A percentile compares a stretch with the other conserved stretches of the same genome.
Evolutionary conservation across 2,329 filamentous ascomycete genomes (phyloP).

Genomic region (Kalmusia sp.): DNA sequence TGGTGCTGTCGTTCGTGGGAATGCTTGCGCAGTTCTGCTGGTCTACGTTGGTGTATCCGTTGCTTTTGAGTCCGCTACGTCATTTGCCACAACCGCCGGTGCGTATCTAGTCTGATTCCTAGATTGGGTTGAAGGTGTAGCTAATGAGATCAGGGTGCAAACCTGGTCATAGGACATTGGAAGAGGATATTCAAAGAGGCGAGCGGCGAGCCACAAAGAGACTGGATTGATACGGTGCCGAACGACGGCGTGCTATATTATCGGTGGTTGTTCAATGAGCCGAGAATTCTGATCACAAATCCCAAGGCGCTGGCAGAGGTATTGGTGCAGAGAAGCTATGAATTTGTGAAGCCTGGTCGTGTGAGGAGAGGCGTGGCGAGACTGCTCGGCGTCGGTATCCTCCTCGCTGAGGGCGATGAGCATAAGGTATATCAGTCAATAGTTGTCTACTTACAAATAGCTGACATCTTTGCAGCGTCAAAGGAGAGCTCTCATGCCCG

Average conservation of each 20-base stretch:
- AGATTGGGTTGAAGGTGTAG: not conserved
- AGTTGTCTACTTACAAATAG: too few relatives aligned
- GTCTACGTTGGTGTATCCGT: constrained; percentile 62
- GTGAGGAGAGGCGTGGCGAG: constrained; percentile 63
- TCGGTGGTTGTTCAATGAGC: constrained; percentile 54
- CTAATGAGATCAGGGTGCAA: constrained; percentile 12
- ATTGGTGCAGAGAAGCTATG: constrained; percentile 58
- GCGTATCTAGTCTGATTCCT: constrained; percentile 24
- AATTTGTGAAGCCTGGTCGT: constrained; percentile 57
- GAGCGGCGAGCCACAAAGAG: constrained; percentile 52
- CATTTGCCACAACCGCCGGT: constrained; percentile 63
- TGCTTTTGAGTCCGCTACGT: constrained; percentile 64
- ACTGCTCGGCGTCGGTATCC: constrained; percentile 72
- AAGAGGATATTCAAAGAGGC: constrained; percentile 50
- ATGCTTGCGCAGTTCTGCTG: constrained; percentile 48
- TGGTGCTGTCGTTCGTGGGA: constrained; percentile 49
- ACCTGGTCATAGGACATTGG: constrained; percentile 52
- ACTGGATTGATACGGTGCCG: constrained; percentile 61
- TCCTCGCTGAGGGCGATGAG: constrained; percentile 89
- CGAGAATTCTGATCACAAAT: constrained; percentile 54
- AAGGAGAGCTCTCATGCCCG: constrained; percentile 56
- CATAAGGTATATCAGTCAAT: too few relatives aligned
- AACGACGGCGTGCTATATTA: constrained; percentile 65
- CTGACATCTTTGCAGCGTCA: constrained; percentile 45
- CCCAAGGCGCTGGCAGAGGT: constrained; percentile 59